These are phyloP conservation scores for Aspergillus cristatus DNA, from an alignment of 495 filamentous ascomycete species.

Conservation along the genomic window DNA sequence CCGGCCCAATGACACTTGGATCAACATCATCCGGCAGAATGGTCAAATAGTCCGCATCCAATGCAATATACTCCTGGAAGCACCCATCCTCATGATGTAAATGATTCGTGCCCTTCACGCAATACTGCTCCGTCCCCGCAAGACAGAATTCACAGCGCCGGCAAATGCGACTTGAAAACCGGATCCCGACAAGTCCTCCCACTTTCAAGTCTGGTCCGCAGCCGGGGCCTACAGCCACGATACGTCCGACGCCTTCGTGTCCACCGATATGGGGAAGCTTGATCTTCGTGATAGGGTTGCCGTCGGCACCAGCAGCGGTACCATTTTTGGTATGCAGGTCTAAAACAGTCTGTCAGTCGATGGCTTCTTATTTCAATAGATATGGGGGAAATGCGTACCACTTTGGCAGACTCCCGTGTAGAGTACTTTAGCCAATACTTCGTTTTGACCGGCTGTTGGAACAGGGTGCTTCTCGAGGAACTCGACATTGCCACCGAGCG, in stretches of 20 bases:
- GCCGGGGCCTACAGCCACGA: slow-evolving; percentile 31
- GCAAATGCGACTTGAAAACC: slow-evolving; percentile 37
- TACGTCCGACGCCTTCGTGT: slow-evolving; percentile 40
- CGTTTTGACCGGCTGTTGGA: slow-evolving; percentile 29
- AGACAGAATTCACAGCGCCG: slow-evolving; percentile 41
- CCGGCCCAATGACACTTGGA: slow-evolving; percentile 32
- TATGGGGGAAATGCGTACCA: slow-evolving; percentile 15
- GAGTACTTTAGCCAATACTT: slow-evolving; percentile 41
- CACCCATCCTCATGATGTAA: slow-evolving; percentile 42
- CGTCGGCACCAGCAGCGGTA: slow-evolving; percentile 32
- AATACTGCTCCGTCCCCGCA: slow-evolving; percentile 38
- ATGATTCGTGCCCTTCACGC: slow-evolving; percentile 36
- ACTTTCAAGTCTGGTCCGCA: slow-evolving; percentile 23
- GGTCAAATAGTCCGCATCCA: slow-evolving; percentile 39
- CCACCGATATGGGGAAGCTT: slow-evolving; percentile 42
- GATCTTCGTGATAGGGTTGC: slow-evolving; percentile 36
- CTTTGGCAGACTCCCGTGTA: slow-evolving; percentile 43
- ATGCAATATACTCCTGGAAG: slow-evolving; percentile 38
- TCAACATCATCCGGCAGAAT: slow-evolving; percentile 38
- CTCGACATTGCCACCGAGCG: slow-evolving; percentile 34
- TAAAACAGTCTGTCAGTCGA: slow-evolving; percentile 6
- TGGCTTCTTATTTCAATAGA: neutral
- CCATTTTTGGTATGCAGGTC: slow-evolving; percentile 41
- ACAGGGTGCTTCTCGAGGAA: slow-evolving; percentile 41
- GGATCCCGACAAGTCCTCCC: slow-evolving; percentile 36